These are phyloP conservation scores for Chaetomiaceae sp. DNA, from an alignment of 2,329 filamentous ascomycete genomes.

Conservation along the genomic window DNA sequence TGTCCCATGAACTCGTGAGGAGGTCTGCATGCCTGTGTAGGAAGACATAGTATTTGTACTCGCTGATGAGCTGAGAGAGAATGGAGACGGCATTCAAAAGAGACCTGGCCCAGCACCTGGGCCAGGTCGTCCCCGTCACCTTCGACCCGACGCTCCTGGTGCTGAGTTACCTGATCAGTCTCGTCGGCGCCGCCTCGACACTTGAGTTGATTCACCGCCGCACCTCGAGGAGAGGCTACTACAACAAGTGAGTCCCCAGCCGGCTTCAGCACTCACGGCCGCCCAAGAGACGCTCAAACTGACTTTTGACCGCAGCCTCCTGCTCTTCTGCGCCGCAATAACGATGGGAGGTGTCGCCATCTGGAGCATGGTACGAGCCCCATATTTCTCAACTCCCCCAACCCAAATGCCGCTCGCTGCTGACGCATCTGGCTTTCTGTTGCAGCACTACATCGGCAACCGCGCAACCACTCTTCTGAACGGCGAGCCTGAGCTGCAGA, in stretches of 20 bases:
- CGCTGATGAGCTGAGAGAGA: not conserved
- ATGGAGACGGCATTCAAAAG: not conserved
- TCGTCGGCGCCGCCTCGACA: constrained; percentile 72
- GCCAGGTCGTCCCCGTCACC: constrained; percentile 20
- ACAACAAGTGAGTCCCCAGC: constrained; percentile 61
- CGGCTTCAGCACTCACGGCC: too few relatives aligned
- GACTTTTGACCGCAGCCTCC: too few relatives aligned
- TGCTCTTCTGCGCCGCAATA: constrained; percentile 60
- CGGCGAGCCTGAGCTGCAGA: constrained; percentile 60
- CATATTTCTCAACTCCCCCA: constrained; percentile 4
- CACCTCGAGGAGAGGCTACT: constrained; percentile 62
- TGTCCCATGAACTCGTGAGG: too few relatives aligned
- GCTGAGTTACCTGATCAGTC: constrained; percentile 71
- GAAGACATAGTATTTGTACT: not conserved
- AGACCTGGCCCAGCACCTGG: constrained; percentile 14
- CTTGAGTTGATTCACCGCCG: constrained; percentile 76
- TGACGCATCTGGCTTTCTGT: not conserved
- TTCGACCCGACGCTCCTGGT: constrained; percentile 61
- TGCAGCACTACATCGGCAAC: constrained; percentile 78
- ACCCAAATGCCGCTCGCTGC: constrained; percentile 10
- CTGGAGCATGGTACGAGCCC: constrained; percentile 59
- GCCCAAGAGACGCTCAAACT: too few relatives aligned
- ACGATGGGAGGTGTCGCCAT: constrained; percentile 71
- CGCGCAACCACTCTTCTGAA: constrained; percentile 67
- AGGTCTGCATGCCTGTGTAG: not conserved